Evolutionary conservation across 768 basidiomycete genomes (phyloP).

Genomic region (Amanita thiersii): DNA sequence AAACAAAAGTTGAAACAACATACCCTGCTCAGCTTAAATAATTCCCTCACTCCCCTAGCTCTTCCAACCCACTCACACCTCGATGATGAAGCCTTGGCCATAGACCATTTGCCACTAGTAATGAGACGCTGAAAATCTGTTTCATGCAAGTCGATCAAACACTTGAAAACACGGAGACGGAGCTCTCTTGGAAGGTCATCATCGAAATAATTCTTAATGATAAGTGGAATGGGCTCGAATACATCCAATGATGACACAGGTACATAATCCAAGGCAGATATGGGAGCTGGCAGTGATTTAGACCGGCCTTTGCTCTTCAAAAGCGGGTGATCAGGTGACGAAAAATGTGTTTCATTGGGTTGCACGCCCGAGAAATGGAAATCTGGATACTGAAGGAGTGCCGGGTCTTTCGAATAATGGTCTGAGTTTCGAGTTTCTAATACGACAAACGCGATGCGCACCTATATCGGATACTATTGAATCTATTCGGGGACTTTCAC

Average conservation of each 20-base stretch:
- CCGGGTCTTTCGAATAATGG: neutral
- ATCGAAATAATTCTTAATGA: conserved; percentile 57
- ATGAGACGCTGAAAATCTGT: conserved; percentile 42
- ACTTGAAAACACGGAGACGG: conserved; percentile 47
- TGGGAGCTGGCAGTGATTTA: conserved; percentile 56
- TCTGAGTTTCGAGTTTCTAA: neutral
- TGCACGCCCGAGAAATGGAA: neutral
- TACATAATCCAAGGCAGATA: conserved; percentile 53
- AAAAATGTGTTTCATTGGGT: conserved; percentile 3
- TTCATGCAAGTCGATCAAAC: conserved; percentile 51
- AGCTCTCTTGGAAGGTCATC: conserved; percentile 66
- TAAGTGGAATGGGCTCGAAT: conserved; percentile 41
- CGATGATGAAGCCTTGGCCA: conserved; percentile 49
- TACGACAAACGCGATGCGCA: neutral
- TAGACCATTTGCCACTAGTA: conserved; percentile 48
- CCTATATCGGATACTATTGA: conserved; percentile 1
- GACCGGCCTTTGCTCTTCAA: conserved; percentile 49
- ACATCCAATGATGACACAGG: conserved; percentile 40
- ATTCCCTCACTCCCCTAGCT: conserved; percentile 65
- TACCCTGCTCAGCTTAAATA: conserved; percentile 76
- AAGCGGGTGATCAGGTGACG: conserved; percentile 11
- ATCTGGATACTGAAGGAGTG: conserved; percentile 3
- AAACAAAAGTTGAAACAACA: conserved; percentile 20
- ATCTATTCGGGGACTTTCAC: neutral
- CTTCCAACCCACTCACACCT: conserved; percentile 69